These are phyloP conservation scores for Mychonastes homosphaera DNA, from an alignment of 139 green algal species.

Conservation along the genomic window DNA sequence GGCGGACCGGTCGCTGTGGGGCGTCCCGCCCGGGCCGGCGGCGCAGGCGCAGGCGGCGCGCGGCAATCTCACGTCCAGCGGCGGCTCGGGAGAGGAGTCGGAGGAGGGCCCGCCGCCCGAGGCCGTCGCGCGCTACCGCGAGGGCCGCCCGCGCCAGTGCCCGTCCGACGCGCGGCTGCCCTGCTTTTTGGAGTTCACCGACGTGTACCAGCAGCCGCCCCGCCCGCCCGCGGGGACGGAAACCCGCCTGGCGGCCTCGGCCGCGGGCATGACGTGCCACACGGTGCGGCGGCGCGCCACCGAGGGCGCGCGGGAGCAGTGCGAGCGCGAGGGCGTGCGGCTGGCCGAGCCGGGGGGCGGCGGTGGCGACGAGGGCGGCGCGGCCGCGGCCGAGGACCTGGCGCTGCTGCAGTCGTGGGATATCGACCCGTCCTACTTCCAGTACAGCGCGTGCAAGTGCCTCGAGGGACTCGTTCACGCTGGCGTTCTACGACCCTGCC, in stretches of 20 bases:
- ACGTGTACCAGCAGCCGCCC: not conserved
- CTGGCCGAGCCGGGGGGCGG: not conserved
- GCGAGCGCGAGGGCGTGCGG: not conserved
- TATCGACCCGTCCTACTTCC: constrained; percentile 12
- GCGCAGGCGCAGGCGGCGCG: no score
- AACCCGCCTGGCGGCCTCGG: not conserved
- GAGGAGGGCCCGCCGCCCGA: no score
- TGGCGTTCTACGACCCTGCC: constrained; percentile 32
- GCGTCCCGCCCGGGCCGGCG: no score
- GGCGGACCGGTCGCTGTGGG: no score
- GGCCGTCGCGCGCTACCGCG: no score
- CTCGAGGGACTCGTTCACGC: constrained; percentile 22
- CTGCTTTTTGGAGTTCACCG: constrained; percentile 12
- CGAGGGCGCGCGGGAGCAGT: not conserved
- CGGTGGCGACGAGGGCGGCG: not conserved
- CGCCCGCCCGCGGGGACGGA: constrained; percentile 6
- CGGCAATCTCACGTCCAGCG: no score
- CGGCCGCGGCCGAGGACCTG: not conserved
- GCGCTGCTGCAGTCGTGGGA: constrained; percentile 6
- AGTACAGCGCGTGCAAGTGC: constrained; percentile 16
- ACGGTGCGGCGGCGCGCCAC: not conserved
- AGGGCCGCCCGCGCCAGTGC: no score
- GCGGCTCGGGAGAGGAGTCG: no score
- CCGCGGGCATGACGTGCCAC: not conserved
- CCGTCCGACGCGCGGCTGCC: constrained; percentile 10